Evolutionary conservation across 345 rosid genomes (phyloP), one percentile per base, ranked within the genome.

Genomic region (Hibiscus mutabilis): DNA sequence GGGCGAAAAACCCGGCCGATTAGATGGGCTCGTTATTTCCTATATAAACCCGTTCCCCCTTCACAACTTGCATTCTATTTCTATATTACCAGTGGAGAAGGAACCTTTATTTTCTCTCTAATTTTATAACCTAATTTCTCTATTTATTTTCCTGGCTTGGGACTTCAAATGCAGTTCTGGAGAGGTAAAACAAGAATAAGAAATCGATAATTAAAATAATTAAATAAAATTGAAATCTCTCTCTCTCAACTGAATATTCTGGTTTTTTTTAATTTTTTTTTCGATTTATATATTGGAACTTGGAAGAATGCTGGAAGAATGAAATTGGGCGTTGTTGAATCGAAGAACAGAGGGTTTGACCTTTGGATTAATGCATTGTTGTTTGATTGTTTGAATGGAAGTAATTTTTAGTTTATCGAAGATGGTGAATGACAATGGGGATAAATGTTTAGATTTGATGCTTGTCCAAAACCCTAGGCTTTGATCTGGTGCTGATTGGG

Each of bases 11-110:
- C 60, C 72, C 79, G 82, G 78, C 73, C 82, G 79, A 77, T 72
- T 37, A 77, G 62, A 12, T 69, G 71, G 82, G 49, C 68, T 75
- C 80, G 67, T 69, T 69, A 78, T 81, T 83, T 80, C 83, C 88
- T 86, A 86, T 86, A 86, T 86, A 86, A 77, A 75, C 71, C 79
- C 84, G 33, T 67, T 10, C 72, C 58, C 55, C 19, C 61, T 73
- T 71, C 52, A 56, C 13, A 65, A 31, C 51, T 51, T 29, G 68
- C 82, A 70, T 58, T 65, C 67, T n/a, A 64, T 64, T 53, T 46
- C 77, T 65, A 67, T n/a, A 64, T 64, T 53, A 27, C 77, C 27
- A 16, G 27, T 68, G 58, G 66, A 14, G 29, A 40, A 25, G 29
- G 64, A 62, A 52, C 71, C 37, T 62, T 24, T 46, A 68, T 46